Evolutionary conservation across 177 flowering plant genomes (phyloP).

Genomic region (Vitis hybrid): DNA sequence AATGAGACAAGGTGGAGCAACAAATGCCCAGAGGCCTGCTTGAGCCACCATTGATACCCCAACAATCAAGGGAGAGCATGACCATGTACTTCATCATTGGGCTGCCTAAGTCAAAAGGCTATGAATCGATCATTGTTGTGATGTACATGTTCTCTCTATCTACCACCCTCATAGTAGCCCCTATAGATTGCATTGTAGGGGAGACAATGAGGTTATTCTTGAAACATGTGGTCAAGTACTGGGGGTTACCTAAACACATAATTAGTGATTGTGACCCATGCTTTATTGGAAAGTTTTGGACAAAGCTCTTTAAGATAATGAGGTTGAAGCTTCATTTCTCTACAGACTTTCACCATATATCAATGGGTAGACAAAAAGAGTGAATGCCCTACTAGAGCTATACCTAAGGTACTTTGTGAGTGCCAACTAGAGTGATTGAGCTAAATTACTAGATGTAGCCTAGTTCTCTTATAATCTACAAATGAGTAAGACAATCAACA

Average conservation of each 20-base stretch:
- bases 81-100: background rate
- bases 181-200: background rate
- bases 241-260: conserved; percentile 6
- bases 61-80: conserved; percentile 9
- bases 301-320: background rate
- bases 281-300: conserved; percentile 12
- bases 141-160: conserved; percentile 15
- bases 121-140: conserved; percentile 2
- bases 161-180: background rate
- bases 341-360: conserved; percentile 14
- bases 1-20: conserved; percentile 18
- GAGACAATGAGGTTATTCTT: conserved; percentile 4
- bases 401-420: conserved; percentile 10
- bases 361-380: conserved; percentile 12
- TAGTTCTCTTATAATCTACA: too few species aligned
- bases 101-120: conserved; percentile 6
- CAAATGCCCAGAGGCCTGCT: background rate
- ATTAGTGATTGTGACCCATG: conserved; percentile 10
- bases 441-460: background rate
- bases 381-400: conserved; percentile 6
- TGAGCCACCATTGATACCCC: conserved; percentile 8
- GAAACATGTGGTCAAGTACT: conserved; percentile 13
- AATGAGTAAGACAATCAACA: too few species aligned
- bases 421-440: conserved; percentile 1
- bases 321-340: conserved; percentile 9